Evolutionary conservation across 371 early-diverging fungal species (phyloP), one percentile per base, ranked within the genome.

Genomic region (Batkoa obscura): DNA sequence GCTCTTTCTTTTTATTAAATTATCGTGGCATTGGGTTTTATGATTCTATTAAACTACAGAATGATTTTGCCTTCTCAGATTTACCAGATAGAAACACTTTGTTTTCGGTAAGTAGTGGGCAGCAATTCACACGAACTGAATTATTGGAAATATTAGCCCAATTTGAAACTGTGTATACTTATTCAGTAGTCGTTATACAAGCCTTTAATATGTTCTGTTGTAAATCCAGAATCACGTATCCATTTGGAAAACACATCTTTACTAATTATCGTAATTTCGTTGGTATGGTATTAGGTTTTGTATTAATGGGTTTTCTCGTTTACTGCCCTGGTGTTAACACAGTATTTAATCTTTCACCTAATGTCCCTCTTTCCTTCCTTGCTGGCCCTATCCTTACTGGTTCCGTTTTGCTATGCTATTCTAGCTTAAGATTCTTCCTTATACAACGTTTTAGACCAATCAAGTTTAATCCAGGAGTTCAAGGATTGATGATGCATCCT

Each of bases 201-300:
- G 72, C 80, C 62, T 92, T 88, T 75, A 96, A 94, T 69, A 64
- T 89, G 70, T 90, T 94, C 64, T 80, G 85, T 32, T 86, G 88
- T 72, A 95, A 95, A 73, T 77, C 82, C 42, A 70, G 80, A 12
- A 71, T 79, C 57, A 68, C 76, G 1, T 62, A 82, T 52, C 90
- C 92, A 32, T 83, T 80, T 58, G 87, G 90, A n/a, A 61, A 59
- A 47, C 83, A 80, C 68, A 83, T 89, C 80, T 79, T 92, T 65
- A 66, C 74, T 35, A 94, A 94, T 75, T 59, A 59, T 36, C 63
- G 64, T 8, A 82, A 78, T 12, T 91, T 83, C 64, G 45, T 64
- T 54, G 80, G 85, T 39, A 62, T 88, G 37, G 31, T 71, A 42
- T 66, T 64, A 36, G 92, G 88, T 33, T 65, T 66, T 31, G 63